Percentiles rank a stretch among this genome's conserved stretches.
phyloP scores from a whole-genome alignment of 192 early-diverging fungal species.

The Gorgonomyces haynaldii region DNA sequence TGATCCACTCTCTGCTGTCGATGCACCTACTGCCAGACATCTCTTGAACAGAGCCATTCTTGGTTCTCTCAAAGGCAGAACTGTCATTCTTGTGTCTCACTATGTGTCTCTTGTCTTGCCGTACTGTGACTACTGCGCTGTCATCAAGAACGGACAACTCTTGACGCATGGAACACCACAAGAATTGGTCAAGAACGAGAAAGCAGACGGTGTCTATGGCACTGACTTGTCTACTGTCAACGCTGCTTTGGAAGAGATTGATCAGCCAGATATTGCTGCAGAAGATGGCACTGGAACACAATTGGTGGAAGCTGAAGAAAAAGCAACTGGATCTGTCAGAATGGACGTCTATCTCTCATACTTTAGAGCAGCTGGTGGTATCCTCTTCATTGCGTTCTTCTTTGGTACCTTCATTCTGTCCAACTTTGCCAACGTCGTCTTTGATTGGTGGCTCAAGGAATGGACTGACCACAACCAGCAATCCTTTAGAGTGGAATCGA shows the following conservation, averaged over 20 bases:
- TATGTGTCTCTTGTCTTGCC: slow-evolving; percentile 31
- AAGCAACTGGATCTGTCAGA: slow-evolving; percentile 29
- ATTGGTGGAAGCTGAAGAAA: slow-evolving; percentile 30
- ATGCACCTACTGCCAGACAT: slow-evolving; percentile 84
- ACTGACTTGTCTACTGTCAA: slow-evolving; percentile 4
- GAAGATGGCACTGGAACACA: slow-evolving; percentile 11
- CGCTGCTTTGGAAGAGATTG: slow-evolving; percentile 9
- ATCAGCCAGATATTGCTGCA: neutral
- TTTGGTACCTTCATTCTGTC: slow-evolving; percentile 12
- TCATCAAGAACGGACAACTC: slow-evolving; percentile 25
- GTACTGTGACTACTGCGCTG: slow-evolving; percentile 23
- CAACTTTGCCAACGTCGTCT: slow-evolving; percentile 14
- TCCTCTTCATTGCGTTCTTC: slow-evolving; percentile 17
- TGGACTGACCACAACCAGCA: slow-evolving; percentile 21
- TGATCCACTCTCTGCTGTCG: slow-evolving; percentile 85
- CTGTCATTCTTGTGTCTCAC: slow-evolving; percentile 85
- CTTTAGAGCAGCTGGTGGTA: slow-evolving; percentile 33
- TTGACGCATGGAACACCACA: slow-evolving; percentile 17
- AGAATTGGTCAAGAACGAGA: slow-evolving; percentile 7
- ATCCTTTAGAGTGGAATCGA: neutral
- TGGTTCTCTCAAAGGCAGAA: slow-evolving; percentile 62
- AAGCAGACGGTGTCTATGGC: slow-evolving; percentile 13
- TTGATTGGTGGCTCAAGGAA: slow-evolving; percentile 27
- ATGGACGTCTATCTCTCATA: slow-evolving; percentile 26
- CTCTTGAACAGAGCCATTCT: slow-evolving; percentile 68